A percentile compares a stretch with the other conserved stretches of the same genome.
Conservation (phyloP, 1,284 basidiomycete species). For the Phaffia rhodozyma region DNA sequence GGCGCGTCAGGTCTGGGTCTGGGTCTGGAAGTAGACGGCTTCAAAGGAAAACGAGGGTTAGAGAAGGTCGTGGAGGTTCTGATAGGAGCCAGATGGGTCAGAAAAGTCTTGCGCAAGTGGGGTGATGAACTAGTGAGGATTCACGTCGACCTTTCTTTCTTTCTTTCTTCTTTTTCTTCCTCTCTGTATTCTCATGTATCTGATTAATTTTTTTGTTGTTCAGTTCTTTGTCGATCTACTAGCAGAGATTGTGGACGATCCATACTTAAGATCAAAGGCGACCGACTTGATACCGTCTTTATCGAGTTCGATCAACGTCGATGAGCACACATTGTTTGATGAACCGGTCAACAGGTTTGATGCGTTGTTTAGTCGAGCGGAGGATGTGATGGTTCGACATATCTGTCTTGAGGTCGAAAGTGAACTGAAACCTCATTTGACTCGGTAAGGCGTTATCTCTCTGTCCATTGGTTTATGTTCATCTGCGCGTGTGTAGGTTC, state of each 20-base stretch:
- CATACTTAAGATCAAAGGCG: slow-evolving; percentile 46
- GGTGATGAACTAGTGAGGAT: slow-evolving; percentile 65
- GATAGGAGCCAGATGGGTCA: slow-evolving; percentile 61
- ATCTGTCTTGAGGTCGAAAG: slow-evolving; percentile 64
- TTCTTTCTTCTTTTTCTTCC: not conserved
- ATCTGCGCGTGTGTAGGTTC: not conserved
- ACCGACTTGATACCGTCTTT: slow-evolving; percentile 28
- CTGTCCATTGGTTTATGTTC: slow-evolving; percentile 24
- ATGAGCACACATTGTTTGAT: slow-evolving; percentile 60
- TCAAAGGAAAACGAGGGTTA: slow-evolving; percentile 46
- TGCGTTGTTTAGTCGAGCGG: slow-evolving; percentile 53
- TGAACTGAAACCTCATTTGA: slow-evolving; percentile 57
- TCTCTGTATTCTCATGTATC: not conserved
- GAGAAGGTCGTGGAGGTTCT: slow-evolving; percentile 70
- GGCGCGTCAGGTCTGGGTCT: slow-evolving; percentile 38
- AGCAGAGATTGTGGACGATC: slow-evolving; percentile 54
- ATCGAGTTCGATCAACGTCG: not conserved
- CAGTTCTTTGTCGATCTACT: slow-evolving; percentile 84
- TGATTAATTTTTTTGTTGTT: too few species aligned
- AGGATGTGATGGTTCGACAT: slow-evolving; percentile 72
- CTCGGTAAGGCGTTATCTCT: slow-evolving; percentile 32
- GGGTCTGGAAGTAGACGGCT: slow-evolving; percentile 44
- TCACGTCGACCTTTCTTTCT: not conserved
- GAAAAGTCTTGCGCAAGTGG: slow-evolving; percentile 58
- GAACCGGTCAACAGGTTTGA: slow-evolving; percentile 53